Conservation (phyloP, 345 rosid species). For the Dipteronia sinensis region DNA sequence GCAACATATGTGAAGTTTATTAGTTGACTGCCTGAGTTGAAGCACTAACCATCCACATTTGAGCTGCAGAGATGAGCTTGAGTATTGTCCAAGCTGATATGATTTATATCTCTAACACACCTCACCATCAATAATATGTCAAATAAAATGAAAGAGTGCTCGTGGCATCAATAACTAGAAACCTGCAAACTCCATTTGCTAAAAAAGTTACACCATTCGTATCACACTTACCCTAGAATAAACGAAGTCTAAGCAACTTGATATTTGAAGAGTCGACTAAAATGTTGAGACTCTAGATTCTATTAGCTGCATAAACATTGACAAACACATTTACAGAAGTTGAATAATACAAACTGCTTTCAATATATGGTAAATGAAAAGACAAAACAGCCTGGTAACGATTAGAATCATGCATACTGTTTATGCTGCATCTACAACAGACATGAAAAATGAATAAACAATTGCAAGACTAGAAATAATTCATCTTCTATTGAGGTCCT, state of each 20-base stretch:
- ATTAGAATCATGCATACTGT: not conserved
- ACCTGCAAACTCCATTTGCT: not conserved
- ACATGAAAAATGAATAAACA: not conserved
- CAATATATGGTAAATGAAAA: not conserved
- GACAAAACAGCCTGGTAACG: too few relatives aligned
- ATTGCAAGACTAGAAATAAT: not conserved
- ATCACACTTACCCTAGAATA: constrained; percentile 47
- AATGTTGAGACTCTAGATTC: constrained; percentile 81
- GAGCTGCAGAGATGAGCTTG: too few relatives aligned
- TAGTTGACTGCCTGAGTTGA: too few relatives aligned
- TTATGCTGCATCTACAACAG: not conserved
- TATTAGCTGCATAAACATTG: constrained; percentile 56
- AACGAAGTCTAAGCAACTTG: constrained; percentile 61
- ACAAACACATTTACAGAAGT: constrained; percentile 1
- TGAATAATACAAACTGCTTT: not conserved
- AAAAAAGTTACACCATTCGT: not conserved
- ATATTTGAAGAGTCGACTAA: constrained; percentile 66
- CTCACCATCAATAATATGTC: constrained; percentile 57
- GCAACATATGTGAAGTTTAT: too few relatives aligned
- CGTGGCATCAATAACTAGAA: not conserved
- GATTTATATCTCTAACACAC: too few relatives aligned
- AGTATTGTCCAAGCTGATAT: too few relatives aligned
- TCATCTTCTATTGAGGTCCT: not conserved
- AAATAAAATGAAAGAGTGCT: not conserved
- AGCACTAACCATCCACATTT: too few relatives aligned